Base-by-base conservation (phyloP, 495 filamentous ascomycete species). In the Lasiosphaeriaceae sp. region DNA sequence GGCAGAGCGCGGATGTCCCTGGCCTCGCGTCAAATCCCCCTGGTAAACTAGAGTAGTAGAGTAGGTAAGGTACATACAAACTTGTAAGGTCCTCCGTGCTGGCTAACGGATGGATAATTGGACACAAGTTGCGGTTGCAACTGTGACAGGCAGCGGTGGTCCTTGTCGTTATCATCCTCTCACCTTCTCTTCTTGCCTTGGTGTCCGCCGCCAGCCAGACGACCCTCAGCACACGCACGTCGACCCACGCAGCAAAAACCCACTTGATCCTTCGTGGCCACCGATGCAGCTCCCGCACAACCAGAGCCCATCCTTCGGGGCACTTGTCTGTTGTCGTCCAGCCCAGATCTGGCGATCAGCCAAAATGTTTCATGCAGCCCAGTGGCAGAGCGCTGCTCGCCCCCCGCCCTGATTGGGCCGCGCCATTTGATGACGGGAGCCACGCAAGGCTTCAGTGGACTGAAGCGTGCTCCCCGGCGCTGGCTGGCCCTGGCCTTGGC, bases 311-410 rank as follows among this genome's bases (percentile, higher is more conserved):
- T 50, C 48, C 48, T 31, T 50, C 23, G 34, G n/a, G 19, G n/a
- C 50, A 52, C 35, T 20, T 41, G 37, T 23, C 26, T 31, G 26
- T 31, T 31, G 26, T 31, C 26, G 31, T 20, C 51, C 26, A 58
- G 50, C 48, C 56, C 50, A 53, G 52, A 59, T 61, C 62, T 53
- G 58, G 58, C 51, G 58, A 61, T 61, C 58, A 56, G 44, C 50
- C 60, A 48, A 47, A 57, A 55, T 46, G 56, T 43, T 24, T 54
- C 56, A 55, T 63, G 56, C 50, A 39, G 56, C 51, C 57, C 12
- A 31, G 55, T 43, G 55, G 51, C 56, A 52, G 56, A 65, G 63
- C 56, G 11, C 29, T 46, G 55, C 35, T 17, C 29, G 12, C 6
- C 35, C 24, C 19, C 7, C 11, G 14, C 22, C 34, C 29, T 57